Conservation (phyloP, 2,329 filamentous ascomycete species). For the Drechslerella dactyloides region DNA sequence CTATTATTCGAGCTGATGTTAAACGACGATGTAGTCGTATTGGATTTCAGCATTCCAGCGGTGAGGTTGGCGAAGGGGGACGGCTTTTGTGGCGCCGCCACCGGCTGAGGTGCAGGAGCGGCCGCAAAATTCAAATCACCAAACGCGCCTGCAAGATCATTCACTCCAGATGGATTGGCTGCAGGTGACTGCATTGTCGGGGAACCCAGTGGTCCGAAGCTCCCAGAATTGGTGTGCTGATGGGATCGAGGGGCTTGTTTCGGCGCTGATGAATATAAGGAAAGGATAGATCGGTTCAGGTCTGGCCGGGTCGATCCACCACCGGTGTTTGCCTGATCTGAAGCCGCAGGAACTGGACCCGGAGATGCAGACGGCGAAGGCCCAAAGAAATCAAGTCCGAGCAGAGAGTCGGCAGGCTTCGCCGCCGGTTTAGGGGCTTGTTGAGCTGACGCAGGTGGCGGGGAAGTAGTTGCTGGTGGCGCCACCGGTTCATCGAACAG, state of each 20-base stretch:
- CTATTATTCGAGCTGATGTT: constrained; percentile 63
- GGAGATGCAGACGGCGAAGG: constrained; percentile 72
- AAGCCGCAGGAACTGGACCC: constrained; percentile 51
- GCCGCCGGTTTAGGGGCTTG: constrained; percentile 72
- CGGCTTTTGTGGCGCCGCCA: constrained; percentile 60
- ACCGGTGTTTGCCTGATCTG: constrained; percentile 45
- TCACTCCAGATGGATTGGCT: constrained; percentile 62
- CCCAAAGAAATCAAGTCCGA: constrained; percentile 92
- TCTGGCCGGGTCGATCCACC: constrained; percentile 78
- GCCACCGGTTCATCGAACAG: constrained; percentile 75
- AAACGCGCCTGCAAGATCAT: constrained; percentile 82
- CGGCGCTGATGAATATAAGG: constrained; percentile 84
- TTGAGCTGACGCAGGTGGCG: constrained; percentile 69
- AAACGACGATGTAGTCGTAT: constrained; percentile 59
- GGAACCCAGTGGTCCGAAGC: constrained; percentile 72
- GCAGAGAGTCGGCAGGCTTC: constrained; percentile 80
- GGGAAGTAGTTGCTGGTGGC: constrained; percentile 74
- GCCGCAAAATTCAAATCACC: constrained; percentile 69
- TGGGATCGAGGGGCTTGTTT: constrained; percentile 68
- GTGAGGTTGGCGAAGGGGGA: constrained; percentile 70
- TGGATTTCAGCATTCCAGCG: constrained; percentile 54
- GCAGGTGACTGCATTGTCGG: constrained; percentile 61
- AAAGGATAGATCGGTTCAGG: constrained; percentile 95
- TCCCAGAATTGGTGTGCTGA: constrained; percentile 65
- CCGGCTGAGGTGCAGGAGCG: constrained; percentile 60